These are phyloP conservation scores for Pythium rhizo-oryzae DNA, from an alignment of 352 stramenopile genomes.

Conservation along the genomic window DNA sequence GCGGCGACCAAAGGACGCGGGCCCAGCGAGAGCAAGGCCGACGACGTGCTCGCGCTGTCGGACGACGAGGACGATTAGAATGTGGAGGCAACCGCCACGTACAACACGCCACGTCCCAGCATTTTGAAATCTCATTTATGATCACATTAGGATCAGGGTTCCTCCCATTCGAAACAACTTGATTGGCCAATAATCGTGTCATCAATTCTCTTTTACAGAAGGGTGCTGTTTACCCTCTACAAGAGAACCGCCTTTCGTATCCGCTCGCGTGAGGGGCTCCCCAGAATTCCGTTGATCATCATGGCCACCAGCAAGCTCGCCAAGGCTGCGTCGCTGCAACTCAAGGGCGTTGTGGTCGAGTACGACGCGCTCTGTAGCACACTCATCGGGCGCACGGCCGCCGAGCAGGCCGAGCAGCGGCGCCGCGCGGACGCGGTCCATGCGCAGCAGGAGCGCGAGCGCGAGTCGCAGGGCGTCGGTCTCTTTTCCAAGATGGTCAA, in stretches of 20 bases:
- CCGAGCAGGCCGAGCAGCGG: slow-evolving; percentile 39
- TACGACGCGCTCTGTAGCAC: slow-evolving; percentile 81
- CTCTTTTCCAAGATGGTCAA: slow-evolving; percentile 35
- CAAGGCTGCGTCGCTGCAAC: slow-evolving; percentile 62
- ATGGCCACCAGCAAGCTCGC: slow-evolving; percentile 55
- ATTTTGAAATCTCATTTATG: neutral
- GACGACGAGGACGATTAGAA: slow-evolving; percentile 29
- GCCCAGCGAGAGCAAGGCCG: slow-evolving; percentile 2
- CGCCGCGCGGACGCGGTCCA: slow-evolving; percentile 30
- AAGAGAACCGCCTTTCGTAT: neutral
- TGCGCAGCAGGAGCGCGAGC: slow-evolving; percentile 14
- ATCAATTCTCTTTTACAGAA: neutral
- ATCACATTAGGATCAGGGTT: neutral
- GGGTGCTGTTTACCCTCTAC: neutral
- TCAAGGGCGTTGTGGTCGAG: slow-evolving; percentile 78
- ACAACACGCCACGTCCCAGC: no score
- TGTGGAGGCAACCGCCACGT: neutral
- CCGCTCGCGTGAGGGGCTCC: no score
- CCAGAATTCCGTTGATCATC: no score
- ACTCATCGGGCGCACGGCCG: slow-evolving; percentile 42
- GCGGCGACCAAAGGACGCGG: slow-evolving; percentile 10
- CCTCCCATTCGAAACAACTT: neutral
- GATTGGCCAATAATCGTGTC: neutral
- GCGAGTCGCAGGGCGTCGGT: slow-evolving; percentile 17
- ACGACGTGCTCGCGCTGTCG: slow-evolving; percentile 30